phyloP scores from a whole-genome alignment of 1,139 yeast genomes.

The Geotrichum aggregatum region DNA sequence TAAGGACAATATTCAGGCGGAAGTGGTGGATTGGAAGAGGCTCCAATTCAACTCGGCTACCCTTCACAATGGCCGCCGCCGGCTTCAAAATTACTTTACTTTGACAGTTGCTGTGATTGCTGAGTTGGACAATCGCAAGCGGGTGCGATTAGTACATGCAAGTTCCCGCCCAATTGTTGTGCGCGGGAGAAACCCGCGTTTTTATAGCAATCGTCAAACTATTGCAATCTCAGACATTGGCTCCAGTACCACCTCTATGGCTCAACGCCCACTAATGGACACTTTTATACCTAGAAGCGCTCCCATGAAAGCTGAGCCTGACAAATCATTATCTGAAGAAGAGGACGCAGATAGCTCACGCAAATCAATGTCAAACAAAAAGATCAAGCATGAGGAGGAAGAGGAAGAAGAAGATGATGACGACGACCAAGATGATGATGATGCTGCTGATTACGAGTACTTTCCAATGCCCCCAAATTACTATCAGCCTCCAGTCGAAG shows the following conservation, averaged over 20 bases:
- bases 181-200: conserved; percentile 62
- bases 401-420: conserved; percentile 8
- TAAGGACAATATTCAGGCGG: conserved; percentile 30
- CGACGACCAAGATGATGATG: conserved; percentile 12
- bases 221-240: conserved; percentile 15
- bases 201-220: conserved; percentile 45
- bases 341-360: conserved; percentile 6
- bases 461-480: conserved; percentile 55
- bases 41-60: conserved; percentile 59
- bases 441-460: conserved; percentile 43
- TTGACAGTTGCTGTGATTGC: conserved; percentile 46
- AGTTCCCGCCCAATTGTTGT: conserved; percentile 53
- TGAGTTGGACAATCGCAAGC: conserved; percentile 34
- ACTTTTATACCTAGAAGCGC: neutral
- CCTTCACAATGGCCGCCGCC: conserved; percentile 58
- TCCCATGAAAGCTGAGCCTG: neutral
- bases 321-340: conserved; percentile 2
- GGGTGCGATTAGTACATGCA: conserved; percentile 31
- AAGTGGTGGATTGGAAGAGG: conserved; percentile 40
- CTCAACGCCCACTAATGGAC: neutral
- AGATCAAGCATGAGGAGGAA: neutral
- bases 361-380: neutral
- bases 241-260: neutral
- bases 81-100: conserved; percentile 55
- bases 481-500: conserved; percentile 57